Evolutionary conservation across 2,329 filamentous ascomycete genomes (phyloP), one percentile per base, ranked within the genome.

Genomic region (Penicillium sp.): DNA sequence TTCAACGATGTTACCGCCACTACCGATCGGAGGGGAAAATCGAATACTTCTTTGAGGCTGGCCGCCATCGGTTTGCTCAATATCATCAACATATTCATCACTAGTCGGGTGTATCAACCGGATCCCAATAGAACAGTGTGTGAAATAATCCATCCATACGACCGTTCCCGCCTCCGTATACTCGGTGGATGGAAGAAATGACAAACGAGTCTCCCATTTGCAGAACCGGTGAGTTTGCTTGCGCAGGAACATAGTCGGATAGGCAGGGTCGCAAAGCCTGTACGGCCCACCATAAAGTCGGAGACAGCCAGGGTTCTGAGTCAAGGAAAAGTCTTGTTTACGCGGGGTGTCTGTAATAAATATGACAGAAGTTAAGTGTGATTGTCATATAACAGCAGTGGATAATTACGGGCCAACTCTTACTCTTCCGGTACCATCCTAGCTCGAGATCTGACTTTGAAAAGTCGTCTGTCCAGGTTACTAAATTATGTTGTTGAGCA

Each of bases 141-240:
- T 77, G 59, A 74, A 74, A 43, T 81, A 77, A 47, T 77, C 82
- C 78, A 80, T 82, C 76, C 79, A 84, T 0, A 83, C 64, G 0
- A 79, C 78, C 0, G 78, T 69, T 0, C 82, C 82, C 0, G 82
- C 81, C 67, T 84, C 82, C 2, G 77, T 76, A 1, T 74, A 69
- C 3, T 64, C 45, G 3, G 71, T 70, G 0, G 65, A 68, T 0
- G 81, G 80, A 0, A 67, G 62, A 58, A 84, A 85, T 0, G 74
- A 69, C 12, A 84, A 63, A 2, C 66, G 71, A 0, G 74, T 75
- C 23, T 71, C 66, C 64, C 79, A 83, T 0, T 60, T 68, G 45
- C 77, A 76, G 18, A 62, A 63, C 9, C 72, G 76, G 0, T 76
- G 71, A 0, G 70, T 74, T 63, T 85, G 82, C 57, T 84, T 84